These are phyloP conservation scores for Sporothrix pallida DNA, from an alignment of 2,329 filamentous ascomycete genomes.

Conservation along the genomic window DNA sequence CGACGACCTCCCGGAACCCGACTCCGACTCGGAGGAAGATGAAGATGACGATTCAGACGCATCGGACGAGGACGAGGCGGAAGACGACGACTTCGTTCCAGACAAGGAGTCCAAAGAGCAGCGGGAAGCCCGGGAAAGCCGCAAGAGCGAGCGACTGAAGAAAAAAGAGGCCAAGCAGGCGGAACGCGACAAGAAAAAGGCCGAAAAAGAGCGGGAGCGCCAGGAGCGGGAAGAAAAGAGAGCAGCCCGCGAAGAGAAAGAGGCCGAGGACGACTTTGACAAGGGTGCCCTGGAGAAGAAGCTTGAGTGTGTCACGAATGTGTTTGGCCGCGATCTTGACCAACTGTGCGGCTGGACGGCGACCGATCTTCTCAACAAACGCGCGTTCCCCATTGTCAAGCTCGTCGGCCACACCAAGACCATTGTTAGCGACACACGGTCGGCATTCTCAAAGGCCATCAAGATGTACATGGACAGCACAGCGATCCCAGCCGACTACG, in stretches of 20 bases:
- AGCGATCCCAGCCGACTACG: slow-evolving; percentile 9
- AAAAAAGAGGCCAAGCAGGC: not conserved
- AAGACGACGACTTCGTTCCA: not conserved
- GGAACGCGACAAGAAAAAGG: not conserved
- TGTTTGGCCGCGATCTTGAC: slow-evolving; percentile 8
- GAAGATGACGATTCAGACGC: not conserved
- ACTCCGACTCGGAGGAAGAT: not conserved
- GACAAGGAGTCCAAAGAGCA: not conserved
- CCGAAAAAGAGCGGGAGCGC: not conserved
- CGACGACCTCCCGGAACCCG: not conserved
- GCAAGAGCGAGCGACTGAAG: no score
- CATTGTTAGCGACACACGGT: not conserved
- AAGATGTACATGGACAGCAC: slow-evolving; percentile 33
- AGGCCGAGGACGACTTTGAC: not conserved
- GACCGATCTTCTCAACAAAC: not conserved
- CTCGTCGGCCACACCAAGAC: slow-evolving; percentile 4
- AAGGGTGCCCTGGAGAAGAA: not conserved
- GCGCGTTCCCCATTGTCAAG: not conserved
- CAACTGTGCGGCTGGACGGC: not conserved
- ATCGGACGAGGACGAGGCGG: not conserved
- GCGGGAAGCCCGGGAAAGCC: not conserved
- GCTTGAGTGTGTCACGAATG: not conserved
- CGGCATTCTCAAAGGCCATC: slow-evolving; percentile 15
- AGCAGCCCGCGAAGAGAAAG: not conserved
- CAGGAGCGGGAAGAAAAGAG: no score